Evolutionary conservation across 140 eudicot species (phyloP), one percentile per base, ranked within the genome.

Genomic region (Bidens hawaiensis): DNA sequence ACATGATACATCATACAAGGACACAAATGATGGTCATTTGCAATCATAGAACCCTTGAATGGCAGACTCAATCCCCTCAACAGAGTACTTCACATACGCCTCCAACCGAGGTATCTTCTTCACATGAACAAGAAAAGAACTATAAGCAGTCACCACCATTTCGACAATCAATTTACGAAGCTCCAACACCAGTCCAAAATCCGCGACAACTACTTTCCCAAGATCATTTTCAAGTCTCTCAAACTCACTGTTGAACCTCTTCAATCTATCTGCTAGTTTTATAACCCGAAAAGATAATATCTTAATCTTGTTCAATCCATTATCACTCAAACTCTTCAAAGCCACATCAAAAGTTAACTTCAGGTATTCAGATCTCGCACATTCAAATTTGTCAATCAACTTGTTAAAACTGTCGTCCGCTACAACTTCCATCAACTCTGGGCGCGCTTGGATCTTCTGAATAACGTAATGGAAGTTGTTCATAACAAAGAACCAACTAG

Each of bases 401-500:
- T 58, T 34, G 64, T 58, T 17, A 6, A 58, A 17, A 33, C 19
- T 33, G 15, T 58, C 48, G 1, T 17, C 47, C 34, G 46, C 64
- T 16, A 58, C 64, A 1, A 33, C 4, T 33, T 34, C 48, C 19
- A 23, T 1, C 28, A 34, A 18, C 10, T 58, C 47, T 19, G 47
- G 15, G 4, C 17, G 30, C 10, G 26, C 47, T 33, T 58, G 16
- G 43, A 58, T 34, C 47, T 58, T 58, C 64, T 58, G 47, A 33
- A 18, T 34, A 28, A 58, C 19, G 47, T 58, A 58, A 33, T 19
- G 64, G 26, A 58, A 34, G 36, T 52, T 52, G 48, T 58, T 58
- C 48, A 58, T 33, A 34, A 14, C 48, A 17, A 33, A 58, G 28
- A 31, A 17, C 13, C 17, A 15, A 40, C 17, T 6, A 36, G 41